phyloP scores from a whole-genome alignment of 371 early-diverging fungal genomes.

The Mucor piriformis region DNA sequence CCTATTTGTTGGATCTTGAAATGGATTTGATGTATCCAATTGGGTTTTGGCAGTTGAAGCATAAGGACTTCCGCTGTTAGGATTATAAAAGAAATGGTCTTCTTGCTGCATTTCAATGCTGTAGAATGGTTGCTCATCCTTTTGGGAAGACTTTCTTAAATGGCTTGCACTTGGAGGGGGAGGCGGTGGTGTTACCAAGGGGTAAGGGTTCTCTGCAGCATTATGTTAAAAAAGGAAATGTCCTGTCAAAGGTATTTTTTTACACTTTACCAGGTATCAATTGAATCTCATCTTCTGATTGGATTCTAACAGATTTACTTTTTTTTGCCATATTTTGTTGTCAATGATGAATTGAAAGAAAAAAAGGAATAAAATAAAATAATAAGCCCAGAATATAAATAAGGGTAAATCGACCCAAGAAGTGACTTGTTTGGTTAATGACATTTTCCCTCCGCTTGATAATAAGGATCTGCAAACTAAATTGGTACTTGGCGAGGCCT shows the following conservation, averaged over 20 bases:
- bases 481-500: no score
- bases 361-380: not conserved
- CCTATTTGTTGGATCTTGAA: constrained; percentile 1
- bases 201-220: not conserved
- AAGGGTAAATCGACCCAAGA: constrained; percentile 4
- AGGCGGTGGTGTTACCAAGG: constrained; percentile 5
- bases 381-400: not conserved
- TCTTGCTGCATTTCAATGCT: constrained; percentile 32
- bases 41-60: not conserved
- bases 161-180: constrained; percentile 11
- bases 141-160: not conserved
- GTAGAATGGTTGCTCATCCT: constrained; percentile 21
- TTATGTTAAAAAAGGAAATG: not conserved
- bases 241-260: not conserved
- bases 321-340: constrained; percentile 12
- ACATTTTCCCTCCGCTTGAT: no score
- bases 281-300: constrained; percentile 12
- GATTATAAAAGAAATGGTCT: constrained; percentile 25
- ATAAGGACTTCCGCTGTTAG: not conserved
- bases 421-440: constrained; percentile 2
- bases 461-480: no score
- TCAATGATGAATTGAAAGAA: not conserved
- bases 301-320: constrained; percentile 21
- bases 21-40: constrained; percentile 13
- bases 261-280: constrained; percentile 15